Conservation (phyloP, 2,329 filamentous ascomycete species). For the Fusarium mexicanum region DNA sequence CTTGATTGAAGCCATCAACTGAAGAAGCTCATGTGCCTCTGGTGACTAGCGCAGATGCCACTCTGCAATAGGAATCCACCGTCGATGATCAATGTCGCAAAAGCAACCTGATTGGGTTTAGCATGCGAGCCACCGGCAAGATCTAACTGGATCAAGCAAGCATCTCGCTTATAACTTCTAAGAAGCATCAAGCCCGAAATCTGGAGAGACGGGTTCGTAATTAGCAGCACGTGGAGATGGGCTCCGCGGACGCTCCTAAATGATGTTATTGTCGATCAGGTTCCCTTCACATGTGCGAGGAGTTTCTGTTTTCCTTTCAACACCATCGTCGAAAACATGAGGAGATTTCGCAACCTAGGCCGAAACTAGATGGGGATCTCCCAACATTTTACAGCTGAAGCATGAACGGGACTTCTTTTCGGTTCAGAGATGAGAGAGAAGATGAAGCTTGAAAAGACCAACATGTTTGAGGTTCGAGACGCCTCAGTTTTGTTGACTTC, state of each 20-base stretch:
- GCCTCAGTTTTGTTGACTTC: not conserved
- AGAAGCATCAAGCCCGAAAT: not conserved
- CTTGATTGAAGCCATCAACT: not conserved
- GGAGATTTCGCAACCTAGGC: slow-evolving; percentile 33
- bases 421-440: not conserved
- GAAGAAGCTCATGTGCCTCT: not conserved
- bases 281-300: not conserved
- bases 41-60: not conserved
- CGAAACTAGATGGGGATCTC: slow-evolving; percentile 4
- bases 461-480: not conserved
- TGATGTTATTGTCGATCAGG: not conserved
- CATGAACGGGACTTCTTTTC: not conserved
- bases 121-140: slow-evolving; percentile 30
- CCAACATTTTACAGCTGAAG: not conserved
- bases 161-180: not conserved
- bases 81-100: slow-evolving; percentile 29
- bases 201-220: not conserved
- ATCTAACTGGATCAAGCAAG: not conserved
- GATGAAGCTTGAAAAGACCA: not conserved
- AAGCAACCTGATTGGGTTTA: slow-evolving; percentile 32
- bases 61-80: not conserved
- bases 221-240: not conserved
- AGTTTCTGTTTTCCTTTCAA: not conserved
- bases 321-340: not conserved
- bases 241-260: not conserved